phyloP scores from a whole-genome alignment of 208 protist genomes.

The Trypanosoma vivax region DNA sequence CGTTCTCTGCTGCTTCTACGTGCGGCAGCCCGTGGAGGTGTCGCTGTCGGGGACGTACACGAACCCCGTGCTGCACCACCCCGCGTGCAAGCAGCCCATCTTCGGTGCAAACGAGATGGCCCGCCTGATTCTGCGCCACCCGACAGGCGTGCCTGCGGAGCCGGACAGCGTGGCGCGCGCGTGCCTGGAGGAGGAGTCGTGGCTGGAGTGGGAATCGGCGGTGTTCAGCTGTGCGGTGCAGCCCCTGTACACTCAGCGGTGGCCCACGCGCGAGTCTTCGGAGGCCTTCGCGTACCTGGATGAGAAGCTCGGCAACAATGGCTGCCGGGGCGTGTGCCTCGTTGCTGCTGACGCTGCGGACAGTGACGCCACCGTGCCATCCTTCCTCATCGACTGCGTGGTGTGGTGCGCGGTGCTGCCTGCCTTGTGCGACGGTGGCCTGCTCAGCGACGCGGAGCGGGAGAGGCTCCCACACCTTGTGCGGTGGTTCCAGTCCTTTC shows the following conservation, averaged over 20 bases:
- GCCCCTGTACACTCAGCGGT: conserved; percentile 70
- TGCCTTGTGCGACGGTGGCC: conserved; percentile 72
- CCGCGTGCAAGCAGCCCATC: conserved; percentile 37
- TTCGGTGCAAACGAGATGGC: conserved; percentile 72
- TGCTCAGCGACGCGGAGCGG: conserved; percentile 39
- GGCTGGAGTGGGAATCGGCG: conserved; percentile 79
- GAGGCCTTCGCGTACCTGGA: conserved; percentile 57
- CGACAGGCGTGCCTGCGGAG: neutral
- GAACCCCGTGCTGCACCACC: conserved; percentile 49
- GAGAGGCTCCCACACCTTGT: conserved; percentile 47
- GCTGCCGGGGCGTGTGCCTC: conserved; percentile 19
- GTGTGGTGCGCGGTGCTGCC: conserved; percentile 69
- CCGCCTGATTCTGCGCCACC: conserved; percentile 20
- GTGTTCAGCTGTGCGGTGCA: conserved; percentile 48
- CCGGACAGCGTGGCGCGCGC: conserved; percentile 6
- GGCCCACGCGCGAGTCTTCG: conserved; percentile 37
- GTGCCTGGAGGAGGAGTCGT: conserved; percentile 62
- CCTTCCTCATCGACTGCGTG: conserved; percentile 70
- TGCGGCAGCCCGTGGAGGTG: conserved; percentile 53
- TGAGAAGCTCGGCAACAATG: conserved; percentile 29
- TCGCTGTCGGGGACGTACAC: conserved; percentile 56
- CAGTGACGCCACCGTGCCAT: neutral
- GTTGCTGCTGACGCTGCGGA: neutral
- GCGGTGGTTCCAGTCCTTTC: conserved; percentile 71
- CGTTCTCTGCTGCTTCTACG: conserved; percentile 51